Evolutionary conservation across 306 rosid genomes (phyloP).

Genomic region (Erythrophleum fordii): DNA sequence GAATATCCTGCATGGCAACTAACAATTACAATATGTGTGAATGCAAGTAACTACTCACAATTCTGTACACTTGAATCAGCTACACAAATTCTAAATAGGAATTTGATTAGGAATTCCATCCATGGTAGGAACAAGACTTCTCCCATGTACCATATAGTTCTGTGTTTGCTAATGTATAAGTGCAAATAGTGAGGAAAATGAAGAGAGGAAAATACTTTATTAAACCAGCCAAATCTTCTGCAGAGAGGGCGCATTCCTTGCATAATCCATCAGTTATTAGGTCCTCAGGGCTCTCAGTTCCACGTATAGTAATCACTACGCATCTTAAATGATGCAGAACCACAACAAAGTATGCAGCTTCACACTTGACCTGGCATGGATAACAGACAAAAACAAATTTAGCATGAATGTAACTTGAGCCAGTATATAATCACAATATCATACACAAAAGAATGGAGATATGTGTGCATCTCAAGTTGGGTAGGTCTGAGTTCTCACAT

Average conservation of each 20-base stretch:
- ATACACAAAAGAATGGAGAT: slow-evolving; percentile 11
- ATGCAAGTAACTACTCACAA: no score
- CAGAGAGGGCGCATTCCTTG: slow-evolving; percentile 73
- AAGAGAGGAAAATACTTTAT: slow-evolving; percentile 60
- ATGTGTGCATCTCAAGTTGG: slow-evolving; percentile 7
- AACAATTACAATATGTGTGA: no score
- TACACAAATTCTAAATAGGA: no score
- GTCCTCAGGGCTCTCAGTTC: slow-evolving; percentile 98
- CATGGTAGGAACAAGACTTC: slow-evolving; percentile 7
- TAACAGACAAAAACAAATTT: slow-evolving; percentile 27
- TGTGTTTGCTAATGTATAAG: background rate
- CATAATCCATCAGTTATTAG: slow-evolving; percentile 88
- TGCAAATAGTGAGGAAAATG: slow-evolving; percentile 18
- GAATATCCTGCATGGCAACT: no score
- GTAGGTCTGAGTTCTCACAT: slow-evolving; percentile 14
- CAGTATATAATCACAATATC: background rate
- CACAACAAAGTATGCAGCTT: slow-evolving; percentile 90
- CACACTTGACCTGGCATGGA: slow-evolving; percentile 70
- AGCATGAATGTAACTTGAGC: slow-evolving; percentile 12
- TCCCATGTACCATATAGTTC: slow-evolving; percentile 25
- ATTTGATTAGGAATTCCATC: slow-evolving; percentile 25
- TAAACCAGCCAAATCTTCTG: slow-evolving; percentile 83
- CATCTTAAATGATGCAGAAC: slow-evolving; percentile 78
- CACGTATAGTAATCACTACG: slow-evolving; percentile 81
- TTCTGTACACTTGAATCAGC: no score